Base-by-base conservation (phyloP, 805 yeast genomes). In the Ogataea pignaliae region DNA sequence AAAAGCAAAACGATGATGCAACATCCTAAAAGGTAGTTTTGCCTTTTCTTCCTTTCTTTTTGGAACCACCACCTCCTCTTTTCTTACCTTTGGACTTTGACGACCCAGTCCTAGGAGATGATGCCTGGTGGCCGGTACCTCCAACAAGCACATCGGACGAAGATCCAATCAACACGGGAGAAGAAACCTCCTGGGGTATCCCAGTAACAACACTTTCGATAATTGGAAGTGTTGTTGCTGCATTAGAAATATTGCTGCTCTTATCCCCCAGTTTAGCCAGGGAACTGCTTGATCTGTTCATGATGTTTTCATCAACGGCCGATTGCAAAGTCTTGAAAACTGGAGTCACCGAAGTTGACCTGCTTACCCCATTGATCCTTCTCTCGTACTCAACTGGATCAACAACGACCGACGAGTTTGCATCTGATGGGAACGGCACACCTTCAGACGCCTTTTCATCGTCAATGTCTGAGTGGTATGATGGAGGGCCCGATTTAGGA, bases 401-500 rank as follows among this genome's bases (percentile, higher is more conserved):
- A 42, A 53, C 45, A 14, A 36, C 21, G 5, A 50, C 15, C 9
- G 36, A 34, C 26, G 42, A 40, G 12, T 3, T 29, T 14, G 17
- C 29, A 36, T 15, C 10, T 11, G n/a, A 12, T 12, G 13, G 12
- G 10, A 39, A 45, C 21, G 40, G 37, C 7, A 40, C 17, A 13
- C 15, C 18, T 17, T 30, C 40, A 26, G 28, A 15, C 11, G 18
- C 18, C 29, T 38, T 42, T 16, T 41, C 32, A 14, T 36, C 42
- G 15, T 37, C 49, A 29, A 34, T 17, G 10, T 40, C 33, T 16
- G 60, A 55, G 15, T 50, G 50, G 37, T 61, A 61, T 10, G 63
- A 55, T 9, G 66, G 66, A 16, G 66, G 66, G 5, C 53, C 51
- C 2, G 64, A 58, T 8, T 17, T 53, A 1, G 63, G 63, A 11